A percentile compares a stretch with the other conserved stretches of the same genome.
Conservation (phyloP, 2,329 filamentous ascomycete species). For the Colletotrichum cereale region DNA sequence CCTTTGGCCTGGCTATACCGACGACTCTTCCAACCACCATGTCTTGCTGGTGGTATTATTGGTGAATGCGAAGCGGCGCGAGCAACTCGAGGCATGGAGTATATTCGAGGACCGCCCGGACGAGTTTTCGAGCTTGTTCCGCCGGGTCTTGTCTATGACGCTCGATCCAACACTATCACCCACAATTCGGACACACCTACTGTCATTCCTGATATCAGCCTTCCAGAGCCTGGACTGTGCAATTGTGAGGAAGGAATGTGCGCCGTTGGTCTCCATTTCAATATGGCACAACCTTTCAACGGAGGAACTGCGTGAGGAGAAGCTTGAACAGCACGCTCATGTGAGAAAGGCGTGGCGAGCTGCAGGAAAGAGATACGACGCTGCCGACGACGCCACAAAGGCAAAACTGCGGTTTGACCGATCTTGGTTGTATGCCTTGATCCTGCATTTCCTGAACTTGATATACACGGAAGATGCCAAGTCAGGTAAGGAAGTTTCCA, state of each 20-base stretch:
- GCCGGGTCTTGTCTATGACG: conserved; percentile 88
- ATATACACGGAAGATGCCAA: conserved; percentile 71
- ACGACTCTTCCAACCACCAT: conserved; percentile 92
- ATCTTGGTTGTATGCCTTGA: conserved; percentile 89
- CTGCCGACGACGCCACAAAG: conserved; percentile 83
- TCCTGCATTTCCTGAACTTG: conserved; percentile 83
- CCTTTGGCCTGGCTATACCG: conserved; percentile 92
- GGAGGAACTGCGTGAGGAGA: conserved; percentile 78
- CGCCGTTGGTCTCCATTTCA: conserved; percentile 91
- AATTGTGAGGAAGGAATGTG: conserved; percentile 95
- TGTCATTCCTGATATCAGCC: conserved; percentile 89
- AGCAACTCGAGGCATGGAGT: conserved; percentile 89
- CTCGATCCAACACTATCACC: conserved; percentile 77
- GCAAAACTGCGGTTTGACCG: conserved; percentile 89
- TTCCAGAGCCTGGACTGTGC: conserved; percentile 94
- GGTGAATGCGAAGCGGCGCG: conserved; percentile 87
- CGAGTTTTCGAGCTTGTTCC: conserved; percentile 91
- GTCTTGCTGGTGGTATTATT: conserved; percentile 88
- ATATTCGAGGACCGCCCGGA: conserved; percentile 83
- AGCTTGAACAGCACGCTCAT: conserved; percentile 79
- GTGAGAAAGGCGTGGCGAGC: conserved; percentile 93
- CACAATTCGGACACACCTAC: conserved; percentile 81
- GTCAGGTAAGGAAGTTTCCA: conserved; percentile 52
- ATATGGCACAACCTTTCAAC: conserved; percentile 95
- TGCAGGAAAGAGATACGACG: conserved; percentile 86